These are phyloP conservation scores for Wallemia ichthyophaga DNA, from an alignment of 1,284 basidiomycete genomes.

Conservation along the genomic window DNA sequence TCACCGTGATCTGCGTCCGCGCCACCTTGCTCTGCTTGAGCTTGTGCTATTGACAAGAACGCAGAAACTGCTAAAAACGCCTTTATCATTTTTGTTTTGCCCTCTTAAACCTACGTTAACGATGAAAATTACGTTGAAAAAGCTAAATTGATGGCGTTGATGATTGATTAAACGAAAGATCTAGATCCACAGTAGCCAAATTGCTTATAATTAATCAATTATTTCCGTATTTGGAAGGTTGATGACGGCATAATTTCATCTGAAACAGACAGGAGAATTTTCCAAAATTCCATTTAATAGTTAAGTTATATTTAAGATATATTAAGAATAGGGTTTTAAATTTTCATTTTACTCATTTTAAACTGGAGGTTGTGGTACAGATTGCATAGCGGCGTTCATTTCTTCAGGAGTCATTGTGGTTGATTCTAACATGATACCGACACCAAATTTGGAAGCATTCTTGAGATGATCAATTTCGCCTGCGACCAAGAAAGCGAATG, in stretches of 20 bases:
- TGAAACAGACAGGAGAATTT: too few species aligned
- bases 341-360: background rate
- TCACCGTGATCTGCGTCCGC: background rate
- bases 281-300: too few species aligned
- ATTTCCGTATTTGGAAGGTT: background rate
- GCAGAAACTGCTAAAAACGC: background rate
- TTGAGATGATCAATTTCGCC: slow-evolving; percentile 98
- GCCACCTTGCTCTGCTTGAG: background rate
- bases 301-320: too few species aligned
- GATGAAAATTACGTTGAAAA: too few species aligned
- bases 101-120: too few species aligned
- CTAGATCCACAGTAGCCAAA: background rate
- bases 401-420: slow-evolving; percentile 9
- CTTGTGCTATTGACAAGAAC: background rate
- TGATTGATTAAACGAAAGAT: background rate
- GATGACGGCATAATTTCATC: background rate
- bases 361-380: background rate
- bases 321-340: background rate
- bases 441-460: slow-evolving; percentile 76
- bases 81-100: too few species aligned
- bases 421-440: slow-evolving; percentile 78
- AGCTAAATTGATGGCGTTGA: background rate
- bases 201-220: background rate
- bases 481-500: slow-evolving; percentile 74
- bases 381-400: slow-evolving; percentile 3